Conservation (phyloP, 2,329 filamentous ascomycete species). For the Rutstroemia sp. region DNA sequence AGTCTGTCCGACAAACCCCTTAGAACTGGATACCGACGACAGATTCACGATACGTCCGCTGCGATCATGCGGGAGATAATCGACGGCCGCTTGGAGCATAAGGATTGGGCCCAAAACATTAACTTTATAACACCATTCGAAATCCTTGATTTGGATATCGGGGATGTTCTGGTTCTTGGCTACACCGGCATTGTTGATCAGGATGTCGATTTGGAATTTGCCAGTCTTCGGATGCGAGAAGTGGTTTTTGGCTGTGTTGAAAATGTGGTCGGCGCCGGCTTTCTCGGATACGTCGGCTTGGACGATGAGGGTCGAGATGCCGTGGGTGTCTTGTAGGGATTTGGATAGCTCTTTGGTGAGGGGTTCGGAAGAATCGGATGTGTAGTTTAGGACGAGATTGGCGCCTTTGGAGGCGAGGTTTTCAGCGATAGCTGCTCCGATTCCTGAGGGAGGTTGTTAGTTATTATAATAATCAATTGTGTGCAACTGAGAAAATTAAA, state of each 20-base stretch:
- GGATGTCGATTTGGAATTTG: conserved; percentile 66
- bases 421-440: conserved; percentile 55
- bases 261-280: conserved; percentile 50
- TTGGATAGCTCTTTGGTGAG: conserved; percentile 46
- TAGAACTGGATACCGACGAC: conserved; percentile 47
- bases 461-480: neutral
- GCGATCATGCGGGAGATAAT: conserved; percentile 62
- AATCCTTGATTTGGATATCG: conserved; percentile 57
- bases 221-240: conserved; percentile 41
- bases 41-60: conserved; percentile 58
- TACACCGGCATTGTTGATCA: conserved; percentile 81
- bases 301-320: conserved; percentile 52
- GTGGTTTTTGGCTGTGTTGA: conserved; percentile 50
- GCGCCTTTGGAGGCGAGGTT: conserved; percentile 65
- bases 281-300: conserved; percentile 65
- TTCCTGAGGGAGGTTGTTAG: conserved; percentile 45
- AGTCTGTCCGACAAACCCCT: conserved; percentile 51
- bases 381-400: conserved; percentile 58
- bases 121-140: conserved; percentile 65
- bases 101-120: conserved; percentile 79
- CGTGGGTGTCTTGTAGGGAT: conserved; percentile 48
- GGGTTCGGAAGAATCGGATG: conserved; percentile 50
- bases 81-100: conserved; percentile 64
- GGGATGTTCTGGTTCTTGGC: conserved; percentile 57
- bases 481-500: too few species aligned